phyloP scores from a whole-genome alignment of 106 monocot genomes.

The Chionographis japonica region DNA sequence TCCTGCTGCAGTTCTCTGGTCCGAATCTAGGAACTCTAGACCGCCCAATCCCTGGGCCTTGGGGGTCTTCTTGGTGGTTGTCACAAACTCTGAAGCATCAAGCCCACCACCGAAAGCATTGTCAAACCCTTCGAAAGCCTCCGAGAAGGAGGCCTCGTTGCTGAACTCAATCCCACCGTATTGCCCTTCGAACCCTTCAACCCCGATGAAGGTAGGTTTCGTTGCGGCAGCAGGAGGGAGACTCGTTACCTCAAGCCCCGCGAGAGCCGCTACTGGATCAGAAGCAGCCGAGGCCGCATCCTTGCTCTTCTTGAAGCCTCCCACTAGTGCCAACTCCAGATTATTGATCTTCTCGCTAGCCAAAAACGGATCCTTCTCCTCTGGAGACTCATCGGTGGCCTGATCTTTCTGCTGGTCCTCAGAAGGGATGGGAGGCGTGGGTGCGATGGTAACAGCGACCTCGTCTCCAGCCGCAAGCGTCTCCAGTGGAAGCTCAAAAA shows the following conservation, averaged over 20 bases:
- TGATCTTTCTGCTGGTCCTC: constrained; percentile 34
- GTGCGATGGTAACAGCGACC: constrained; percentile 51
- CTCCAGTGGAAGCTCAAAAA: constrained; percentile 80
- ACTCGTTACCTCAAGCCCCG: constrained; percentile 68
- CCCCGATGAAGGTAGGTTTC: constrained; percentile 78
- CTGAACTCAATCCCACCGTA: constrained; percentile 94
- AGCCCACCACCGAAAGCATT: constrained; percentile 93
- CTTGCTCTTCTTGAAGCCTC: constrained; percentile 79
- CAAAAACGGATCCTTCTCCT: constrained; percentile 93
- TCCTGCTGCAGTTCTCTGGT: constrained; percentile 14
- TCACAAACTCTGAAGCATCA: constrained; percentile 86
- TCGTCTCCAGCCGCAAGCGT: constrained; percentile 87
- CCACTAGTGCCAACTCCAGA: constrained; percentile 77
- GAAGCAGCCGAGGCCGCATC: constrained; percentile 24
- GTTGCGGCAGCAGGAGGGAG: constrained; percentile 80
- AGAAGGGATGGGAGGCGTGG: constrained; percentile 11
- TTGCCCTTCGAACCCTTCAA: constrained; percentile 96
- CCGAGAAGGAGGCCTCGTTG: constrained; percentile 69
- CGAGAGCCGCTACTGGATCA: constrained; percentile 64
- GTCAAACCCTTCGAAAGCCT: constrained; percentile 90
- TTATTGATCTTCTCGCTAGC: constrained; percentile 88
- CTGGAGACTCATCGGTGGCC: constrained; percentile 24
- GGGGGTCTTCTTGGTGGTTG: constrained; percentile 43
- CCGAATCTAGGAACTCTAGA: constrained; percentile 62
- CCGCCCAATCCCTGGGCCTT: constrained; percentile 51